Evolutionary conservation across 352 stramenopile species (phyloP), one percentile per base, ranked within the genome.

Genomic region (Discostella stelligera): DNA sequence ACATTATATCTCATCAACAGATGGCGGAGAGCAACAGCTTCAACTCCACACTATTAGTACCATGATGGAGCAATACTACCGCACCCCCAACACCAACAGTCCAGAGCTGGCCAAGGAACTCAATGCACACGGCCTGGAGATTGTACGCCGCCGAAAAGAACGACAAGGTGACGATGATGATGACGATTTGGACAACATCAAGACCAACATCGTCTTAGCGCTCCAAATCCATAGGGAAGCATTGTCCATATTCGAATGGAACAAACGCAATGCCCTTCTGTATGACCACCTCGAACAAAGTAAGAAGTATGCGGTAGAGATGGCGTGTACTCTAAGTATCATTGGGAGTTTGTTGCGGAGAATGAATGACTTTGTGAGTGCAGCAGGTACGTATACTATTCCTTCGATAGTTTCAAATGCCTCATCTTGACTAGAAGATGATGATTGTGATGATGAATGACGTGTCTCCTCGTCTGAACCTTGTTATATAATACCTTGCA

Each of bases 241-340:
- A 32, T 53, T 71, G 14, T 10, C 18, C 37, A 71, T 71, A 56
- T 49, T 71, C 30, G 63, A 71, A 18, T 71, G 63, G 63, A 71
- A 71, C n/a, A 61, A 54, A 46, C 61, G 49, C 49, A 52, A 63
- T 39, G 63, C 63, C 46, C 32, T 63, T 13, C 18, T 71, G 20
- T 71, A 54, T 53, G 63, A 71, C 16, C 27, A 44, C 13, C 21
- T n/a, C 8, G 27, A 30, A 0, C 6, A 44, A 11, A 37, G 13
- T 46, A 59, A 30, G 30, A 37, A 53, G 3, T 62, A 59, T 52
- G 30, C 66, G 1, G n/a, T 74, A 9, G 66, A 58, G 6, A 66
- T 66, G 66, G 66, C 66, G 0, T 20, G 62, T 11, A 66, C 66
- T 39, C 30, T 74, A 0, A 56, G 54, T 16, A 7, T 32, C 2